Evolutionary conservation across 768 basidiomycete species (phyloP), one percentile per base, ranked within the genome.

Genomic region (Boletellus ananiceps): DNA sequence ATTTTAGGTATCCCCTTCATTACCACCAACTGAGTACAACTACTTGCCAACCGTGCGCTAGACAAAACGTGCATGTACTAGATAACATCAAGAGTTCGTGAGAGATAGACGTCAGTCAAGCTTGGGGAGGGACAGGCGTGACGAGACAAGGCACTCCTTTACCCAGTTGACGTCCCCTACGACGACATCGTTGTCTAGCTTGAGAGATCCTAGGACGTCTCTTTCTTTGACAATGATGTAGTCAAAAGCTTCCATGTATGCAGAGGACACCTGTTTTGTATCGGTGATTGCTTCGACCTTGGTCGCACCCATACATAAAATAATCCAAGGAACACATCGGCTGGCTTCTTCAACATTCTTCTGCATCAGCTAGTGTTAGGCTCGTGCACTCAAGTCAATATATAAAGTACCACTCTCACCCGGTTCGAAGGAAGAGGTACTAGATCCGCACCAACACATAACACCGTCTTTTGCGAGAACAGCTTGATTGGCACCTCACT

Each of bases 231-330:
- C 74, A 45, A 93, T 72, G 35, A 89, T 66, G 51, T 82, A 83
- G 59, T 86, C 77, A 63, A 81, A 89, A 7, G n/a, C 33, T 36
- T 50, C 8, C 41, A 66, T 55, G 21, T 57, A 7, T 54, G 63
- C 25, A 18, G 50, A 13, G 57, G 71, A 19, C 38, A 68, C n/a
- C 46, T 62, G 27, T 49, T 68, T 72, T 8, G 67, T 27, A n/a
- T 81, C 76, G 8, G 70, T 65, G 25, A 83, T 77, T 2, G 82
- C 81, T 64, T 90, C 86, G 40, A 94, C 84, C 12, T 68, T 71
- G 7, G 69, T 67, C 0, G 92, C 88, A 1, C 91, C 90, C 82
- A 93, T 88, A 27, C 80, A 79, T 37, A 89, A 65, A 32, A 91
- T 76, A 52, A 93, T 86, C 44, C 79, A 80, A 19, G 77, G 80